These are phyloP conservation scores for Neurospora discreta DNA, from an alignment of 495 filamentous ascomycete species.

Conservation along the genomic window DNA sequence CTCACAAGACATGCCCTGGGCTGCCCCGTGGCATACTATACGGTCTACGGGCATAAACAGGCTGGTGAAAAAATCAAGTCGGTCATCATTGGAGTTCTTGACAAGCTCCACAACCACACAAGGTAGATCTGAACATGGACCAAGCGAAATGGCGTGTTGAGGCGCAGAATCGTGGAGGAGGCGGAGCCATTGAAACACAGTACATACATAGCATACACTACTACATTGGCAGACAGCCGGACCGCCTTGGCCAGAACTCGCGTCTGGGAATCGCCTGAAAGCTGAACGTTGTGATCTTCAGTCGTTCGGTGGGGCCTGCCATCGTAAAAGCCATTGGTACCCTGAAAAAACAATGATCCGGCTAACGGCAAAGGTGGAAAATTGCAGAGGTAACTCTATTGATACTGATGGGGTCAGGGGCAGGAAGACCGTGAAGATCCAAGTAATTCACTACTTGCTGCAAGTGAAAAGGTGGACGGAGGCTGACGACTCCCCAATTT, in stretches of 20 bases:
- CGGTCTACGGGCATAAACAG: not conserved
- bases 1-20: not conserved
- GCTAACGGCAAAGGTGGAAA: not conserved
- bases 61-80: not conserved
- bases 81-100: not conserved
- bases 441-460: not conserved
- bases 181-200: not conserved
- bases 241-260: not conserved
- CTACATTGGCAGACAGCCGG: not conserved
- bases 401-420: not conserved
- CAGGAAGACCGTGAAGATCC: not conserved
- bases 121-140: not conserved
- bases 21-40: not conserved
- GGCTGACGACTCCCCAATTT: not conserved
- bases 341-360: not conserved
- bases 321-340: not conserved
- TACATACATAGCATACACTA: not conserved
- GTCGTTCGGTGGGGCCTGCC: not conserved
- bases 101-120: not conserved
- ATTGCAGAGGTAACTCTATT: not conserved
- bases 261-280: not conserved
- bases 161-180: not conserved
- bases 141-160: not conserved
- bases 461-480: not conserved
- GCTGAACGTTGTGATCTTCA: not conserved